Evolutionary conservation across 306 rosid species (phyloP).

Genomic region (Trifolium pratense): DNA sequence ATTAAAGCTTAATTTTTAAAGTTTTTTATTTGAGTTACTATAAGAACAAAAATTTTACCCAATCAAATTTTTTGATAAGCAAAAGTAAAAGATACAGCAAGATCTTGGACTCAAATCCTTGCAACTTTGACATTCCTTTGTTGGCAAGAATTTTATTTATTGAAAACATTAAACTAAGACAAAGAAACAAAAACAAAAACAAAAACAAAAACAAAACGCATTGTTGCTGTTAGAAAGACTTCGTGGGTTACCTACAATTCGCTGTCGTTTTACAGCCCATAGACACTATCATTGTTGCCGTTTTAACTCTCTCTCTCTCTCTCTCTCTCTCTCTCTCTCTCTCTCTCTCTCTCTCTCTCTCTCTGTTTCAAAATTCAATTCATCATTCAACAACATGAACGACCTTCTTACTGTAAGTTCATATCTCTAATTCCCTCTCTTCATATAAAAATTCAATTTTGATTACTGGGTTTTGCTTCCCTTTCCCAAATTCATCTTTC

Average conservation of each 20-base stretch:
- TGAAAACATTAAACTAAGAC: background rate
- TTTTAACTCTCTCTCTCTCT: too few species aligned
- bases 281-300: constrained; percentile 32
- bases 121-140: too few species aligned
- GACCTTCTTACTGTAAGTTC: constrained; percentile 83
- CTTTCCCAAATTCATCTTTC: constrained; percentile 13
- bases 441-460: constrained; percentile 37
- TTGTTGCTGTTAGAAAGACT: constrained; percentile 16
- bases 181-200: background rate
- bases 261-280: constrained; percentile 61
- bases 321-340: too few species aligned
- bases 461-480: constrained; percentile 34
- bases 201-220: constrained; percentile 31
- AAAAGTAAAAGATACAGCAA: too few species aligned
- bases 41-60: too few species aligned
- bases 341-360: constrained; percentile 29
- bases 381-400: constrained; percentile 70
- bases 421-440: constrained; percentile 33
- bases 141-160: too few species aligned
- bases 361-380: constrained; percentile 13
- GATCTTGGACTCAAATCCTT: too few species aligned
- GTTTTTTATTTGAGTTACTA: too few species aligned
- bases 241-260: constrained; percentile 46
- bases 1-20: too few species aligned
- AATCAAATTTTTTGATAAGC: too few species aligned